phyloP scores from a whole-genome alignment of 129 eudicot species.

The Daucus carota region DNA sequence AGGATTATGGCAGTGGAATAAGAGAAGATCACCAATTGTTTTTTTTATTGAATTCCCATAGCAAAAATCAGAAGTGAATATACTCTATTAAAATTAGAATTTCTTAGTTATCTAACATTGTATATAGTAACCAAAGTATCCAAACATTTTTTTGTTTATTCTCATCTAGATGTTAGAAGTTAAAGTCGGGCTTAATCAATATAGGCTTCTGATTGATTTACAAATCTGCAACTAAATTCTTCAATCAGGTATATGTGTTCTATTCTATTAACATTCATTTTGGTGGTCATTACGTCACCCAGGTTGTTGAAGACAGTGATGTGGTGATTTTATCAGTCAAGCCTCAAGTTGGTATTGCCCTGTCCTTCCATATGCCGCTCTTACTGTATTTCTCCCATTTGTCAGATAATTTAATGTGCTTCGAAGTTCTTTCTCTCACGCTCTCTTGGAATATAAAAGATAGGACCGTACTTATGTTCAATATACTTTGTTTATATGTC shows the following conservation, averaged over 20 bases:
- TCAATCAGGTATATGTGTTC: not conserved
- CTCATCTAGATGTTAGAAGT: not conserved
- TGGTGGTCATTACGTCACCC: slow-evolving; percentile 15
- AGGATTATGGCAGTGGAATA: too few relatives aligned
- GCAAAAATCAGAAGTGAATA: not conserved
- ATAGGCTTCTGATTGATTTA: not conserved
- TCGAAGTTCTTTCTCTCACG: not conserved
- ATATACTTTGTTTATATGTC: not conserved
- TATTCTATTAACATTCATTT: not conserved
- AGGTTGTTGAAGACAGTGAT: slow-evolving; percentile 83
- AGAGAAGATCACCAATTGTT: too few relatives aligned
- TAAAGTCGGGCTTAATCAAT: not conserved
- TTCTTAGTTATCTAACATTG: not conserved
- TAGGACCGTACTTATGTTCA: not conserved
- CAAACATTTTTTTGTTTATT: too few relatives aligned
- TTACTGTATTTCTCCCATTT: slow-evolving; percentile 9
- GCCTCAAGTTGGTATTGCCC: slow-evolving; percentile 71
- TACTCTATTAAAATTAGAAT: not conserved
- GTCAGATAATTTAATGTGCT: not conserved
- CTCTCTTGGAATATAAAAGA: not conserved
- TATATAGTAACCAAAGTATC: not conserved
- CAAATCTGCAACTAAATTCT: not conserved
- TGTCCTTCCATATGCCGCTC: not conserved
- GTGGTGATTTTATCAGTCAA: slow-evolving; percentile 76
- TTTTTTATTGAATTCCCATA: not conserved